Conservation (phyloP, 1,139 yeast species). For the Maudiozyma humilis region DNA sequence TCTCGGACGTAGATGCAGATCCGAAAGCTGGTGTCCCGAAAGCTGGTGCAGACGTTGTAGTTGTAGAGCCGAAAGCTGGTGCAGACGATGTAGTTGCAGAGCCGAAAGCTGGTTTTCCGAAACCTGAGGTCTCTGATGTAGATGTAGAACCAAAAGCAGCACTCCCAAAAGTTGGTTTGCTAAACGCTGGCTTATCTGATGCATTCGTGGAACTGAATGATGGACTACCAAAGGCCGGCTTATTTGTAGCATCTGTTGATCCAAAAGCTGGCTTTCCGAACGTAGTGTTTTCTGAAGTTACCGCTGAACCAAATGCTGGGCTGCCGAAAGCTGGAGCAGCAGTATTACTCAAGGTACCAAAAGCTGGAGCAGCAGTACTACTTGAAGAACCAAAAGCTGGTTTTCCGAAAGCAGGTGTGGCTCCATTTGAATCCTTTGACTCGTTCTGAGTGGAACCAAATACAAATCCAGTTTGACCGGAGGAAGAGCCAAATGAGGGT, state of each 20-base stretch:
- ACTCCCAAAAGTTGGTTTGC: no score
- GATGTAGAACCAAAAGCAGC: background rate
- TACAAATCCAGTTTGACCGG: no score
- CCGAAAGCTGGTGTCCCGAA: constrained; percentile 8
- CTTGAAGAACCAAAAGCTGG: constrained; percentile 9
- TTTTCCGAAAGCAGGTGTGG: constrained; percentile 8
- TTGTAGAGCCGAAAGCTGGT: constrained; percentile 8
- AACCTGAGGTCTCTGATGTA: background rate
- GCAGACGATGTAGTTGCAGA: background rate
- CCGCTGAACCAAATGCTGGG: background rate
- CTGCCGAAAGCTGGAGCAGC: background rate
- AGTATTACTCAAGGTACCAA: background rate
- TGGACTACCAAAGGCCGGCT: constrained; percentile 8
- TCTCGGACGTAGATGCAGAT: background rate
- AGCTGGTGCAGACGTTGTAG: background rate
- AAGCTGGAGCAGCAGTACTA: background rate
- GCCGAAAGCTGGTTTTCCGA: no score
- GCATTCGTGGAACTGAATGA: background rate
- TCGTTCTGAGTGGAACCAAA: no score
- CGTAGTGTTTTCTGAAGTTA: constrained; percentile 9
- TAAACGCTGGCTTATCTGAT: background rate
- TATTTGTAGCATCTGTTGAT: background rate
- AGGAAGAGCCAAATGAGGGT: constrained; percentile 1
- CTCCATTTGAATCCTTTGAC: background rate
- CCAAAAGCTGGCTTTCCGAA: constrained; percentile 12